Percentiles rank a stretch among this genome's conserved stretches.
Conservation (phyloP, 148 eudicot species). For the Persicaria maculosa region DNA sequence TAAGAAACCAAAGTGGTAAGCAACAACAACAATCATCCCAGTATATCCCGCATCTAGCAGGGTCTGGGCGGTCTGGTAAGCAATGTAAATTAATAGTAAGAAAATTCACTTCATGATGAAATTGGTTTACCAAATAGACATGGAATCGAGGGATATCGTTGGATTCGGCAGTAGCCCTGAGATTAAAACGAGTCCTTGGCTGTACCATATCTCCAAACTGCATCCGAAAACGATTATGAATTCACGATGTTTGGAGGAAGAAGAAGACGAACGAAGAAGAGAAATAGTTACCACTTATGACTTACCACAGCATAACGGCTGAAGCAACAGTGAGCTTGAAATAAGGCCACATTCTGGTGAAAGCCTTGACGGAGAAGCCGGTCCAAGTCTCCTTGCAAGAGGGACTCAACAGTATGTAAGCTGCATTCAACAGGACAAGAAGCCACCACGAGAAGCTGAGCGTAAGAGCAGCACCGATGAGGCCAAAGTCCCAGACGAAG, state of each 20-base stretch:
- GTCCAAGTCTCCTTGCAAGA: slow-evolving; percentile 28
- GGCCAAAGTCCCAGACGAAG: slow-evolving; percentile 23
- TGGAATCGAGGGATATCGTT: slow-evolving; percentile 25
- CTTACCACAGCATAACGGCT: slow-evolving; percentile 30
- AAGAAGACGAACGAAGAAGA: not conserved
- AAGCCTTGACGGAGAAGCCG: slow-evolving; percentile 26
- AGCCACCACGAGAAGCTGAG: slow-evolving; percentile 40
- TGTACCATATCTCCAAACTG: slow-evolving; percentile 35
- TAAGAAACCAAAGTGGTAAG: no score
- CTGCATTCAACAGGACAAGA: slow-evolving; percentile 18
- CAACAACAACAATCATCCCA: no score
- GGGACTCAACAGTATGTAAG: slow-evolving; percentile 23
- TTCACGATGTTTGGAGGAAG: no score
- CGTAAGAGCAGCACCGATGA: slow-evolving; percentile 24
- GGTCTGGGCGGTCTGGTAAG: no score
- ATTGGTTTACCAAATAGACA: slow-evolving; percentile 26
- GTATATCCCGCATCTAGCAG: no score
- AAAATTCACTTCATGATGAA: not conserved
- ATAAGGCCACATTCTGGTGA: slow-evolving; percentile 24
- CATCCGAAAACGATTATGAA: not conserved
- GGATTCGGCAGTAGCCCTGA: slow-evolving; percentile 29
- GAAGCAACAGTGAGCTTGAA: slow-evolving; percentile 29
- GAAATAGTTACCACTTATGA: slow-evolving; percentile 16
- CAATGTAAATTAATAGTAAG: not conserved
- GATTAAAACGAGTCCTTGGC: slow-evolving; percentile 23